Conservation (phyloP, 208 protist genomes). For the Leishmania turanica region DNA sequence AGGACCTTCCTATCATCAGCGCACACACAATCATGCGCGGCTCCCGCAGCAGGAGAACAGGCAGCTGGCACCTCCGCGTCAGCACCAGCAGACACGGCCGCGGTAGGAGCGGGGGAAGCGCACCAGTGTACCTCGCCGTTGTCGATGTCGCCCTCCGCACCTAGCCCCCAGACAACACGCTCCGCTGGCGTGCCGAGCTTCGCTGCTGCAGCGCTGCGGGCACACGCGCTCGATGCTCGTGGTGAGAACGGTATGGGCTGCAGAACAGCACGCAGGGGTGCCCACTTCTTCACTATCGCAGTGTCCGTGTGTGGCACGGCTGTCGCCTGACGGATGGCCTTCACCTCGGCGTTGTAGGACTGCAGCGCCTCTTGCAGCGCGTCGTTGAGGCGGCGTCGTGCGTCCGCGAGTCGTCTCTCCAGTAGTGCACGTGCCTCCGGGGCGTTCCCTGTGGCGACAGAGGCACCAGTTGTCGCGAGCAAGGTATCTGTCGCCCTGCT, state of each 20-base stretch:
- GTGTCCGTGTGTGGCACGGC: neutral
- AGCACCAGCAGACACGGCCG: neutral
- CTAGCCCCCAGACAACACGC: neutral
- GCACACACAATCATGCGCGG: neutral
- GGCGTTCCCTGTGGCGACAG: neutral
- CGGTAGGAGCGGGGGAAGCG: neutral
- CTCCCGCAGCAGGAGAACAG: neutral
- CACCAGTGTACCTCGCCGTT: neutral
- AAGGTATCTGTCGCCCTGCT: neutral
- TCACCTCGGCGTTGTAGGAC: conserved; percentile 18
- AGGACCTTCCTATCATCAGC: neutral
- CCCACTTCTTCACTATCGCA: neutral
- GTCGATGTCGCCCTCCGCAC: neutral
- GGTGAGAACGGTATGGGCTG: neutral
- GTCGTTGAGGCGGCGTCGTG: conserved; percentile 13
- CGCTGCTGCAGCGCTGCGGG: neutral
- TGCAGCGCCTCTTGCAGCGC: conserved; percentile 11
- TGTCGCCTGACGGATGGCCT: neutral
- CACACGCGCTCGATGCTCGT: neutral
- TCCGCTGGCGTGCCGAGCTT: neutral
- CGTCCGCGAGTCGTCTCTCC: neutral
- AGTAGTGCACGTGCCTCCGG: neutral
- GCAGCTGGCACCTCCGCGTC: neutral
- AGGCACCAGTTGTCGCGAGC: no score
- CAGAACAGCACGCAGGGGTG: conserved; percentile 14